Conservation (phyloP, 2,329 filamentous ascomycete genomes). For the Pseudogymnoascus sp. region DNA sequence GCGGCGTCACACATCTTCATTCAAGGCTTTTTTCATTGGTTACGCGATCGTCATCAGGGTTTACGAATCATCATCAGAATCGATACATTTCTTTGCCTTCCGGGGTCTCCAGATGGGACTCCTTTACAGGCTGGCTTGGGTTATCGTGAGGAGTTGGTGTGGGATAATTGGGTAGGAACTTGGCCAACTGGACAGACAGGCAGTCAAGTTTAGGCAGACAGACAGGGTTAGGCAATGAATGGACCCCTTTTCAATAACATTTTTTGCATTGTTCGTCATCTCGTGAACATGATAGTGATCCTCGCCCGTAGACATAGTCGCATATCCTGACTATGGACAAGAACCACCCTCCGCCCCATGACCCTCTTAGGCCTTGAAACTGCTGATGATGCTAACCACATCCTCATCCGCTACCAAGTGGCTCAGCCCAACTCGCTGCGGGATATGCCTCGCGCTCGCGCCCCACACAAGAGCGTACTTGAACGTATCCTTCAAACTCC, state of each 20-base stretch:
- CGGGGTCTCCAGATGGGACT: background rate
- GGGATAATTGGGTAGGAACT: slow-evolving; percentile 2
- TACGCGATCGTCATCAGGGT: slow-evolving; percentile 7
- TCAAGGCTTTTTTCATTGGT: slow-evolving; percentile 9
- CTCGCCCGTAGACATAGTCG: background rate
- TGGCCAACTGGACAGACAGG: background rate
- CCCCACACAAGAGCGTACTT: slow-evolving; percentile 99
- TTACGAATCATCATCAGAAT: slow-evolving; percentile 8
- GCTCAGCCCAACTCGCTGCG: slow-evolving; percentile 80
- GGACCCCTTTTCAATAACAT: background rate
- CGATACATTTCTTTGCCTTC: slow-evolving; percentile 6
- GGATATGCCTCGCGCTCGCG: slow-evolving; percentile 87
- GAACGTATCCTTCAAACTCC: slow-evolving; percentile 94
- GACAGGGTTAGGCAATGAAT: slow-evolving; percentile 3
- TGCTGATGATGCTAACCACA: slow-evolving; percentile 61
- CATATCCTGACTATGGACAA: background rate
- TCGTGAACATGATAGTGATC: slow-evolving; percentile 3
- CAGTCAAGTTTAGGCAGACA: background rate
- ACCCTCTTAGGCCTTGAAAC: slow-evolving; percentile 48
- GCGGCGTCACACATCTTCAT: slow-evolving; percentile 8
- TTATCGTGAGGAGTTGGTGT: slow-evolving; percentile 7
- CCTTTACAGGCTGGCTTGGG: background rate
- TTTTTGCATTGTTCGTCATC: background rate
- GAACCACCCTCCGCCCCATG: background rate
- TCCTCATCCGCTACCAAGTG: slow-evolving; percentile 70